Evolutionary conservation across 768 basidiomycete species (phyloP), one percentile per base, ranked within the genome.

Genomic region (Kwoniella pini): DNA sequence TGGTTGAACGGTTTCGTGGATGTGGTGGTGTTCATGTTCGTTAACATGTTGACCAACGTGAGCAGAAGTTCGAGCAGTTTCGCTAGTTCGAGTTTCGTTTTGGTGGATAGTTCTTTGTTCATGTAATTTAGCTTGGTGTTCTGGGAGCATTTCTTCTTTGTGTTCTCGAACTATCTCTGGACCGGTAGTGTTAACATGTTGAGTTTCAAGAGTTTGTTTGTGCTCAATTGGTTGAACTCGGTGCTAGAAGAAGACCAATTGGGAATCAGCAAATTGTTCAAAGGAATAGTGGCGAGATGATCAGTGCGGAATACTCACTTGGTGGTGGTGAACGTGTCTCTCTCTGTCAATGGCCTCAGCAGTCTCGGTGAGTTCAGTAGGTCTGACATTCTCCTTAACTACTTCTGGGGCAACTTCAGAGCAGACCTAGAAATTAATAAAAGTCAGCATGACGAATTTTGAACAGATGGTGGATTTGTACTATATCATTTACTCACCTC

Each of bases 21-120:
- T 76, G 69, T 76, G 74, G 74, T 77, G 79, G 72, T 78, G 77
- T 54, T 77, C 74, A 64, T 79, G 79, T 65, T 78, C 69, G 70
- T 72, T 71, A 45, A 75, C 72, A 63, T 74, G 71, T 26, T 64
- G 62, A 40, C 72, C 75, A 44, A 73, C 57, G 60, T 72, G 64
- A 22, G 60, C 73, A 17, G 33, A 49, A 19, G 68, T 66, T 17
- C 70, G 56, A 59, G 73, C 63, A 33, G 69, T 68, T n/a, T 70
- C 65, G 24, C 55, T 70, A 39, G 67, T 61, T 51, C 56, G 60
- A 53, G 68, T 66, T 49, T 61, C 61, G 74, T 74, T 69, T 65
- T 64, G 46, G 71, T 77, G 64, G 24, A 63, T 45, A 30, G 62
- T 67, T 55, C 76, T 58, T 64, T 75, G 72, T 53, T 72, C 71